A percentile compares a stretch with the other conserved stretches of the same genome.
phyloP scores from a whole-genome alignment of 495 filamentous ascomycete genomes.

The Astrothelium subdiscretum region DNA sequence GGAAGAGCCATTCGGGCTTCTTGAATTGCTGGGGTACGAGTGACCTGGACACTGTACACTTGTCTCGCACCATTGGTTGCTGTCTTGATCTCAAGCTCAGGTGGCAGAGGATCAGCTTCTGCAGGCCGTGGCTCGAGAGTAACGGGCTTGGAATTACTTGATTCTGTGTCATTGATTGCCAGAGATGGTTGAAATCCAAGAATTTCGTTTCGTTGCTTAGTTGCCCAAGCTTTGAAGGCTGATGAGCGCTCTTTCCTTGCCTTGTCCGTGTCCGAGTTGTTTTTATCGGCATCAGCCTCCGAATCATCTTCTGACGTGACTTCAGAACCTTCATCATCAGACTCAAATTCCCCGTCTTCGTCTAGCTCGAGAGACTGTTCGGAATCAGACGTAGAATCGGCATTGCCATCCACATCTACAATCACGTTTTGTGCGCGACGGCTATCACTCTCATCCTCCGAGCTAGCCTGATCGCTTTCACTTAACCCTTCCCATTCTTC shows the following conservation, averaged over 20 bases:
- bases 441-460: background rate
- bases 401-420: constrained; percentile 6
- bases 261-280: constrained; percentile 30
- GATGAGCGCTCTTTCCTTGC: constrained; percentile 35
- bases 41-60: constrained; percentile 62
- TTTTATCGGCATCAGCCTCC: constrained; percentile 21
- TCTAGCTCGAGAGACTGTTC: constrained; percentile 8
- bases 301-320: constrained; percentile 6
- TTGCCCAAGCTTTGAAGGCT: constrained; percentile 94
- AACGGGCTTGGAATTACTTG: constrained; percentile 21
- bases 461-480: background rate
- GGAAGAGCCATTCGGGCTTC: constrained; percentile 67
- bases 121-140: constrained; percentile 48
- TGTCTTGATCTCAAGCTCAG: constrained; percentile 51
- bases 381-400: constrained; percentile 7
- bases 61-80: constrained; percentile 51
- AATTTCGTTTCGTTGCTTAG: constrained; percentile 69
- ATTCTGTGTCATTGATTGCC: constrained; percentile 13
- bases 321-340: constrained; percentile 9
- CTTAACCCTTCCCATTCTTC: constrained; percentile 50
- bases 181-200: constrained; percentile 46
- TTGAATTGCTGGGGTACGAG: constrained; percentile 63
- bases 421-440: background rate
- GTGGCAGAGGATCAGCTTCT: constrained; percentile 65
- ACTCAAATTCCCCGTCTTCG: constrained; percentile 4